Evolutionary conservation across 768 basidiomycete species (phyloP), one percentile per base, ranked within the genome.

Genomic region (Fomitopsis serialis): DNA sequence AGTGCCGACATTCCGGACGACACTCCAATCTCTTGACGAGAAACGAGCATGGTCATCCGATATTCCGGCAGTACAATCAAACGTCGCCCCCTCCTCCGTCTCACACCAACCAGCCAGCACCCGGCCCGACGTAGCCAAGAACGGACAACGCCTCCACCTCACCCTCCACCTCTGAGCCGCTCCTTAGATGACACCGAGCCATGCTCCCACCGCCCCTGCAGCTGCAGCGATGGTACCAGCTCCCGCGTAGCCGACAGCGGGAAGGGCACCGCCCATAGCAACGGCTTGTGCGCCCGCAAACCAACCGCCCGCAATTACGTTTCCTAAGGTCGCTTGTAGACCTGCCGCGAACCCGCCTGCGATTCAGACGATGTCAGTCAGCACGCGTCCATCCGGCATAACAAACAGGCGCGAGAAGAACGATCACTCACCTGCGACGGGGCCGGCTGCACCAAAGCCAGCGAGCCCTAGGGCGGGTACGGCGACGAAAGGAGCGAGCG

Each of bases 261-360:
- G 48, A 4, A 49, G n/a, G 3, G 48, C 48, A 23, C 54, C 57
- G n/a, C 57, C 57, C 57, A 55, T 58, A 9, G 57, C 54, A 6
- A 53, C 45, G 19, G 48, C 45, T 35, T 58, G 57, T 1, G 24
- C 45, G 0, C 29, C 22, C 4, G 57, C 54, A 25, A 58, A 58
- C 13, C 48, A n/a, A 3, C 43, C 42, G 10, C 57, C 54, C 11
- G 46, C 57, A 11, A 29, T 50, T 1, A 58, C 54, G 43, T 55
- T 58, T 7, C 57, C 57, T 8, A 55, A 53, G 2, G 23, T 15
- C 6, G 54, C 49, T 34, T 58, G 57, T 1, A 40, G 23, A 8
- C 23, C 45, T 4, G 53, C 57, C 22, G 57, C 57, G 2, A 55
- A 15, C n/a, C 22, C 48, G 12, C 57, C 57, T 58, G 48, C 11